These are phyloP conservation scores for Cladophialophora chaetospira DNA, from an alignment of 2,329 filamentous ascomycete genomes.

Conservation along the genomic window DNA sequence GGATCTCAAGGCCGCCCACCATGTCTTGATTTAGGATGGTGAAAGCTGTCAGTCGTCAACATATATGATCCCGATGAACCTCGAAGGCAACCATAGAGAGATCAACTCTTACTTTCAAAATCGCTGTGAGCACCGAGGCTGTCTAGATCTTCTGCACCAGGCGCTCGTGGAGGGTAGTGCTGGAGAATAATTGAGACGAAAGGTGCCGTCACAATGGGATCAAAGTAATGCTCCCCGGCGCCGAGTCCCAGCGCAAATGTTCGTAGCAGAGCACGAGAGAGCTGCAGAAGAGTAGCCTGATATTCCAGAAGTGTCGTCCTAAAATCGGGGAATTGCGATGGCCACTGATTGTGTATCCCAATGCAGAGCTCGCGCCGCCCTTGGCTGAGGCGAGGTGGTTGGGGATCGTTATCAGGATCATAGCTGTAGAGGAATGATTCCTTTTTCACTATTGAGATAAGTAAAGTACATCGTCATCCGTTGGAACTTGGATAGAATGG, in stretches of 20 bases:
- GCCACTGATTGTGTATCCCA: conserved; percentile 15
- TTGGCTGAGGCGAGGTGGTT: neutral
- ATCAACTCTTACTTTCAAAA: conserved; percentile 53
- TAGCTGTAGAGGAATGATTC: conserved; percentile 29
- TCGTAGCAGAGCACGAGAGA: conserved; percentile 55
- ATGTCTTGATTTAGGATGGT: conserved; percentile 59
- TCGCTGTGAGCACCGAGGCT: conserved; percentile 55
- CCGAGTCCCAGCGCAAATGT: conserved; percentile 58
- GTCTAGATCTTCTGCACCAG: conserved; percentile 23
- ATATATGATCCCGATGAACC: no score
- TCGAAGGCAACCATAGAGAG: no score
- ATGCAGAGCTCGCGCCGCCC: conserved; percentile 11
- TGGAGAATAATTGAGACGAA: conserved; percentile 34
- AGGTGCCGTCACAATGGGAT: conserved; percentile 44
- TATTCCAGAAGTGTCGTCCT: conserved; percentile 13
- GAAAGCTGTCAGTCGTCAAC: conserved; percentile 38
- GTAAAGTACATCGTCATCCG: neutral
- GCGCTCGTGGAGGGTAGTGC: conserved; percentile 34
- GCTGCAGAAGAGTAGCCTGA: conserved; percentile 39
- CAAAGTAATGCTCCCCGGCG: conserved; percentile 58
- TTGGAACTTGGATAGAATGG: neutral
- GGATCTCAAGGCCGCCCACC: conserved; percentile 54
- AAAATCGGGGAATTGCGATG: conserved; percentile 27
- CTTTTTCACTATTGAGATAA: conserved; percentile 12
- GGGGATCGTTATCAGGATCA: conserved; percentile 16